Evolutionary conservation across 148 eudicot genomes (phyloP).

Genomic region (Vaccinium darrowii): DNA sequence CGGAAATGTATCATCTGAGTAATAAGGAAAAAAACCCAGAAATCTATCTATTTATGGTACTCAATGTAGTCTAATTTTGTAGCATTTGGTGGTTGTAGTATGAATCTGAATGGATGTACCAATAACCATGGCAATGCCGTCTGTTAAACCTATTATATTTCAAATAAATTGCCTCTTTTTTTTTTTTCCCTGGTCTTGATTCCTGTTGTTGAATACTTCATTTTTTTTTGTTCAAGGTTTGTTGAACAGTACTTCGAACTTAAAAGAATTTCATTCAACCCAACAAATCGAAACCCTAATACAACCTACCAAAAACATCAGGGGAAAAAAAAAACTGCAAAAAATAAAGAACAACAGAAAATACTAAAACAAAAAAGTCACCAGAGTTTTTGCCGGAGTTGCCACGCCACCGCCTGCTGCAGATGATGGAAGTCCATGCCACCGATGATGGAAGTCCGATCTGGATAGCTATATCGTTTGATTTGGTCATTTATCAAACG

Average conservation of each 20-base stretch:
- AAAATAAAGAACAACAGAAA: no score
- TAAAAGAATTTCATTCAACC: no score
- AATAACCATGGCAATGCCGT: background rate
- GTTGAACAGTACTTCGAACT: background rate
- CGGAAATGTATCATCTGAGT: background rate
- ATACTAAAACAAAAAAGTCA: no score
- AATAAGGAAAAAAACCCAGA: background rate
- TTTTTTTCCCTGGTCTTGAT: background rate
- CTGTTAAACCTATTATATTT: background rate
- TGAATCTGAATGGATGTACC: background rate
- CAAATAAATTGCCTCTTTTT: background rate
- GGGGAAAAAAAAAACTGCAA: no score
- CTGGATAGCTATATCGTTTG: no score
- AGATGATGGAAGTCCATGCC: no score
- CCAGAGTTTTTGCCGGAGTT: no score
- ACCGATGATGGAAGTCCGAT: no score
- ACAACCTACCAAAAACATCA: no score
- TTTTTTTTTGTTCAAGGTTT: background rate
- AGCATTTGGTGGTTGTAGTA: background rate
- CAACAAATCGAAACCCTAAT: no score
- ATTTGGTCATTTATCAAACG: no score
- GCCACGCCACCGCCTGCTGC: no score
- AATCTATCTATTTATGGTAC: background rate
- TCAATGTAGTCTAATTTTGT: slow-evolving; percentile 6
- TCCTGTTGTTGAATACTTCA: background rate